A percentile compares a stretch with the other conserved stretches of the same genome.
These are phyloP conservation scores for Chenopodium suecicum DNA, from an alignment of 148 eudicot species.

Conservation along the genomic window DNA sequence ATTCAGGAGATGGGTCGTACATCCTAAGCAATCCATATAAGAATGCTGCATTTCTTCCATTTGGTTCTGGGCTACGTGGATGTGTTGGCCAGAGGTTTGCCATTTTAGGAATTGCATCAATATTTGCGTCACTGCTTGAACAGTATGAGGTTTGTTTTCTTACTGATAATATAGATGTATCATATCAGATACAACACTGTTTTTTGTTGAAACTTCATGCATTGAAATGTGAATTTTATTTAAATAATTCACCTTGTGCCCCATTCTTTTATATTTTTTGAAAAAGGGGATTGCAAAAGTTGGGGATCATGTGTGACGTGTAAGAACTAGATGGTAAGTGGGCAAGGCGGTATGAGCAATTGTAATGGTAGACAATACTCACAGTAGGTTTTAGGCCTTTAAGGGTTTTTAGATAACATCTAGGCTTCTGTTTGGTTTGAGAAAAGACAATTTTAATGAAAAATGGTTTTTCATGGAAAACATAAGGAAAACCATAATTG, in stretches of 20 bases:
- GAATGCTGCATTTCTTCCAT: conserved; percentile 48
- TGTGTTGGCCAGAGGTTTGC: conserved; percentile 52
- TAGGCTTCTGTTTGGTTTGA: too few relatives aligned
- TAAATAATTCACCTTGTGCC: not conserved
- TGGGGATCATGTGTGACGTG: not conserved
- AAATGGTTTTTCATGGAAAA: too few relatives aligned
- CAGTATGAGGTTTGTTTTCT: conserved; percentile 42
- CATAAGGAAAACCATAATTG: too few relatives aligned
- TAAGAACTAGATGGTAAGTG: not conserved
- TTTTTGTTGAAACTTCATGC: not conserved
- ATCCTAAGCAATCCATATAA: conserved; percentile 30
- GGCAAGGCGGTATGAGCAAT: not conserved
- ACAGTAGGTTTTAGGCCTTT: not conserved
- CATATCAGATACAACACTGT: not conserved
- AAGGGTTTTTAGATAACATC: not conserved
- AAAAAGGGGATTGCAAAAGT: not conserved
- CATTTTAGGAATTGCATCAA: conserved; percentile 42
- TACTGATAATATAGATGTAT: not conserved
- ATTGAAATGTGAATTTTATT: not conserved
- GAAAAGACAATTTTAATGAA: too few relatives aligned
- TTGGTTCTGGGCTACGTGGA: conserved; percentile 53
- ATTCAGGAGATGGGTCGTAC: conserved; percentile 28
- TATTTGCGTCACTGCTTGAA: conserved; percentile 50
- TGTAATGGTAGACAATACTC: not conserved
- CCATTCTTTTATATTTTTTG: not conserved